These are phyloP conservation scores for Pythium phragmitis DNA, from an alignment of 352 stramenopile genomes.

Conservation along the genomic window DNA sequence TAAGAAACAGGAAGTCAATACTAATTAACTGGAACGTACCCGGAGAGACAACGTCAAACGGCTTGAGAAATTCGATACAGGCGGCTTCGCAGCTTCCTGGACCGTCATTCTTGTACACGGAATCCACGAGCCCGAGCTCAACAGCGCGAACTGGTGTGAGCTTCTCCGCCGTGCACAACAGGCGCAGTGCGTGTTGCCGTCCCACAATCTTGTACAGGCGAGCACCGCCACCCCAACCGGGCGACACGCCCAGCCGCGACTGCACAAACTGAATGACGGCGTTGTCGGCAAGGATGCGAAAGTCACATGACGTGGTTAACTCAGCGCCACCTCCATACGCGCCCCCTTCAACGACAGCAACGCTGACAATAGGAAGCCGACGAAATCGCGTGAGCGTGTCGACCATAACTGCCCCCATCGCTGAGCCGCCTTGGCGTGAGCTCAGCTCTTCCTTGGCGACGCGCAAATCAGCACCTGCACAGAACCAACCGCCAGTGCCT, in stretches of 20 bases:
- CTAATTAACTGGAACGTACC: slow-evolving; percentile 33
- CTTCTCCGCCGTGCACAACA: slow-evolving; percentile 74
- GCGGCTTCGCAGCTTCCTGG: slow-evolving; percentile 30
- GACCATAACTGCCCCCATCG: slow-evolving; percentile 76
- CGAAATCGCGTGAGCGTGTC: slow-evolving; percentile 70
- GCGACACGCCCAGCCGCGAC: slow-evolving; percentile 76
- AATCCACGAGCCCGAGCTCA: slow-evolving; percentile 68
- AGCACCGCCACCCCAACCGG: slow-evolving; percentile 79
- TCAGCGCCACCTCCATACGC: slow-evolving; percentile 86
- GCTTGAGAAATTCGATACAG: slow-evolving; percentile 47
- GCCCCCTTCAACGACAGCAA: slow-evolving; percentile 75
- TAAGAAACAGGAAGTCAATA: no score
- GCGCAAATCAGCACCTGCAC: slow-evolving; percentile 75
- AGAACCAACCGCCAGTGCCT: slow-evolving; percentile 75
- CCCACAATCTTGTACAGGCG: slow-evolving; percentile 80
- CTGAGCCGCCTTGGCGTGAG: slow-evolving; percentile 55
- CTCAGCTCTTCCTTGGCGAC: slow-evolving; percentile 78
- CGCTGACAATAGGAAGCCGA: slow-evolving; percentile 74
- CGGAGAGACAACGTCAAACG: slow-evolving; percentile 51
- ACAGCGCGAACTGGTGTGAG: slow-evolving; percentile 44
- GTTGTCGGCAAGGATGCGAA: slow-evolving; percentile 57
- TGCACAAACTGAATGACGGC: slow-evolving; percentile 87
- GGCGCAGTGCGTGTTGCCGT: slow-evolving; percentile 56
- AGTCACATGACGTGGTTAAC: slow-evolving; percentile 81
- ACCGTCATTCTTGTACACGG: slow-evolving; percentile 40